phyloP scores from a whole-genome alignment of 805 yeast species.

The Kluyveromyces wickerhamii region DNA sequence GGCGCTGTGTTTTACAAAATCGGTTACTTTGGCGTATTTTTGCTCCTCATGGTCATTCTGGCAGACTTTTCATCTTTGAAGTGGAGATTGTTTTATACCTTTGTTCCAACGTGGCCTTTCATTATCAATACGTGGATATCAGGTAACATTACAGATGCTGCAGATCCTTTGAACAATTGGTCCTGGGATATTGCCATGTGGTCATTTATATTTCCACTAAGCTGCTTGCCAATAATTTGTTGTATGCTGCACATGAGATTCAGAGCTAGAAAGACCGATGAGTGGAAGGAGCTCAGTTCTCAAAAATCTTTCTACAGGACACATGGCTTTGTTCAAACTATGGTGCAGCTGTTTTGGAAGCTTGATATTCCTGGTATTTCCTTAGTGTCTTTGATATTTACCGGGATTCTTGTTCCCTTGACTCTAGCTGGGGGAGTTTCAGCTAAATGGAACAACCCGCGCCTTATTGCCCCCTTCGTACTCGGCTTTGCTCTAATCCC shows the following conservation, averaged over 20 bases:
- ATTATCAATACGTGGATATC: conserved; percentile 74
- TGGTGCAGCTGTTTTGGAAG: conserved; percentile 40
- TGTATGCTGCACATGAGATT: conserved; percentile 37
- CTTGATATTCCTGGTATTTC: conserved; percentile 50
- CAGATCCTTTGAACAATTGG: conserved; percentile 37
- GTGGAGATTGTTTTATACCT: conserved; percentile 61
- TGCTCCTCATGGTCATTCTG: conserved; percentile 47
- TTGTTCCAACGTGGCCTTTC: conserved; percentile 62
- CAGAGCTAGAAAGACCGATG: conserved; percentile 34
- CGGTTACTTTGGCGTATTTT: conserved; percentile 58
- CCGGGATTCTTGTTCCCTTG: conserved; percentile 51
- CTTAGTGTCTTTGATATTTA: conserved; percentile 42
- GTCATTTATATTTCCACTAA: conserved; percentile 45
- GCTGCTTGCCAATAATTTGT: conserved; percentile 36
- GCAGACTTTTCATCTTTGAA: conserved; percentile 63
- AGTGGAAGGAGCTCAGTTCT: conserved; percentile 29
- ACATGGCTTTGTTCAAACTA: conserved; percentile 12
- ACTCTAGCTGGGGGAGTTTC: conserved; percentile 54
- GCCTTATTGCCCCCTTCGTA: conserved; percentile 51
- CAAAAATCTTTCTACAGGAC: conserved; percentile 16
- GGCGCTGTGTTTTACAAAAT: conserved; percentile 42
- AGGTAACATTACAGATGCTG: conserved; percentile 44
- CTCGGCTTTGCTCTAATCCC: conserved; percentile 44
- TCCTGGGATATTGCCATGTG: conserved; percentile 63
- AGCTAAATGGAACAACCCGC: conserved; percentile 42